Conservation (phyloP, 768 basidiomycete species). For the Lentinula detonsa region DNA sequence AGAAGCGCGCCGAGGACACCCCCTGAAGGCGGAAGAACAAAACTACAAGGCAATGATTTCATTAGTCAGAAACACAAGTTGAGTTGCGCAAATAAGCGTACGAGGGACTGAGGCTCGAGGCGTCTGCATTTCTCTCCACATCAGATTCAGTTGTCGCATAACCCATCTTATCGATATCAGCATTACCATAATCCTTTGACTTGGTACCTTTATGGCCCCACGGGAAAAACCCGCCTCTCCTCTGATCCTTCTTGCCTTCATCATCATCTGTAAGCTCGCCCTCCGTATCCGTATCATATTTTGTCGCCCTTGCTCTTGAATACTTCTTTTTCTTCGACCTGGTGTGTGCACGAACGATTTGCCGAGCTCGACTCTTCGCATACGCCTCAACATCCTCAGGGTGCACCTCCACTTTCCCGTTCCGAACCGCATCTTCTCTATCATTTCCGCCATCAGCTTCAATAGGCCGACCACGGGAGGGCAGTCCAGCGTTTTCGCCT, state of each 20-base stretch:
- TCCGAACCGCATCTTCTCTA: background rate
- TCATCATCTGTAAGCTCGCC: background rate
- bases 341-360: slow-evolving; percentile 1
- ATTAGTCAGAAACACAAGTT: background rate
- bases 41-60: background rate
- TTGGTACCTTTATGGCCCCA: background rate
- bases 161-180: background rate
- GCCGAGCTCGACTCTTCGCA: background rate
- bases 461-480: background rate
- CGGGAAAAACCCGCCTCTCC: background rate
- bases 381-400: background rate
- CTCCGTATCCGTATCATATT: background rate
- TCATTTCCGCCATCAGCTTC: background rate
- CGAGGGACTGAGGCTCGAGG: background rate
- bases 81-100: background rate
- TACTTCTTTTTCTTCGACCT: background rate
- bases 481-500: slow-evolving; percentile 3
- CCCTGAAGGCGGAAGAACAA: background rate
- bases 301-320: background rate
- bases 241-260: background rate
- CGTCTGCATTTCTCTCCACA: background rate
- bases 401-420: background rate
- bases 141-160: background rate
- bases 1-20: slow-evolving; percentile 7
- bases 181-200: slow-evolving; percentile 2